Percentiles rank a stretch among this genome's conserved stretches.
Evolutionary conservation across 2,329 filamentous ascomycete genomes (phyloP).

Genomic region (Plectosphaerella plurivora): DNA sequence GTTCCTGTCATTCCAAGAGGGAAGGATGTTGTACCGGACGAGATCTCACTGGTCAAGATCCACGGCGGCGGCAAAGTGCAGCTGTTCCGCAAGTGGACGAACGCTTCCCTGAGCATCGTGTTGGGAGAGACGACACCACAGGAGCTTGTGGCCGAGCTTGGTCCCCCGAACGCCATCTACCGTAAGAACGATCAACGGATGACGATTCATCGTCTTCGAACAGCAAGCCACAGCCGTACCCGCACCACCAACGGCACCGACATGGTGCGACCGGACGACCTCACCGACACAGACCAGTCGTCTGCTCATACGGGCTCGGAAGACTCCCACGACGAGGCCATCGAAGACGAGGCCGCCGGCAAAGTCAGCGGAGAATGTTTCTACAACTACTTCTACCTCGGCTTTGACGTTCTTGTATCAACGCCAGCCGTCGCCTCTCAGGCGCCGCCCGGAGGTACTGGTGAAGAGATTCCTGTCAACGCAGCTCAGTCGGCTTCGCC

Average conservation of each 20-base stretch:
- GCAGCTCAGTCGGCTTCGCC: constrained; percentile 34
- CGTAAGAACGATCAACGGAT: constrained; percentile 85
- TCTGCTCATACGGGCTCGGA: constrained; percentile 68
- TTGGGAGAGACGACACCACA: constrained; percentile 88
- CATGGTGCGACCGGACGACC: constrained; percentile 46
- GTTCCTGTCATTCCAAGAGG: constrained; percentile 64
- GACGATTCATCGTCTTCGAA: constrained; percentile 70
- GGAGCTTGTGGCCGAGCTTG: constrained; percentile 84
- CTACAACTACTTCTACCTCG: constrained; percentile 96
- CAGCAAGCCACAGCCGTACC: constrained; percentile 44
- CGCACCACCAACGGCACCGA: constrained; percentile 38
- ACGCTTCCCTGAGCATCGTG: constrained; percentile 62
- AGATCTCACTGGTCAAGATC: constrained; percentile 76
- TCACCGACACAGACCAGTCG: constrained; percentile 71
- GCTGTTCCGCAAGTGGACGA: constrained; percentile 67
- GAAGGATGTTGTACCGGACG: constrained; percentile 79
- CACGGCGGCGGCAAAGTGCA: constrained; percentile 76
- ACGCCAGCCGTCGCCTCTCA: constrained; percentile 63
- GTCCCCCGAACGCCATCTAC: constrained; percentile 91
- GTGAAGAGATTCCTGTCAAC: constrained; percentile 14
- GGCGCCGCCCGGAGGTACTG: constrained; percentile 46
- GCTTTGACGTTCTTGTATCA: constrained; percentile 91
- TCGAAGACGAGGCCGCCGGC: constrained; percentile 51
- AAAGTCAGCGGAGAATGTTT: constrained; percentile 72
- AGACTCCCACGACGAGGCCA: constrained; percentile 54